phyloP scores from a whole-genome alignment of 2,329 filamentous ascomycete genomes.

The Aurifilum marmelostoma region DNA sequence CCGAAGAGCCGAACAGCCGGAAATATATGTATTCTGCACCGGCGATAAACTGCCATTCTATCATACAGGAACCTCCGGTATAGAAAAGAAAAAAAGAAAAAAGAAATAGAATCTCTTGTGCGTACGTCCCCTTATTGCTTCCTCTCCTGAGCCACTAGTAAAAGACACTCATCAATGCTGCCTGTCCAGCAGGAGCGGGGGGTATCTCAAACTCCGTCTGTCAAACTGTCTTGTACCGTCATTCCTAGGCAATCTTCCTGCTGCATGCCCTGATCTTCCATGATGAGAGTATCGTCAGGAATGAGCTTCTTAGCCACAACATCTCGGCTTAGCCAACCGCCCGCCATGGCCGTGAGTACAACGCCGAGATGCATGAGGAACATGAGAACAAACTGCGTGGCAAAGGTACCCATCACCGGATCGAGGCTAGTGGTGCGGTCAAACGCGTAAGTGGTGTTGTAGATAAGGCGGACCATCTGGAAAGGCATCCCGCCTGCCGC shows the following conservation, averaged over 20 bases:
- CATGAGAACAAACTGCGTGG: constrained; percentile 31
- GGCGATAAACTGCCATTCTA: background rate
- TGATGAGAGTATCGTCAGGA: background rate
- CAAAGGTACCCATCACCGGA: constrained; percentile 33
- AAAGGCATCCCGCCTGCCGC: constrained; percentile 31
- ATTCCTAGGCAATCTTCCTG: background rate
- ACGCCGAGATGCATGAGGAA: constrained; percentile 32
- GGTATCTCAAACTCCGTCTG: background rate
- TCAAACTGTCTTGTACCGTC: background rate
- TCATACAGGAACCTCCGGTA: background rate
- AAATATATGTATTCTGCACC: background rate
- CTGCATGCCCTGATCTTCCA: background rate
- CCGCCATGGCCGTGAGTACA: constrained; percentile 21
- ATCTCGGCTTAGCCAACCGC: constrained; percentile 28
- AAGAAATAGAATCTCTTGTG: no score
- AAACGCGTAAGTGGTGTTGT: constrained; percentile 35
- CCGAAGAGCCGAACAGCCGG: background rate
- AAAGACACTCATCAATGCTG: background rate
- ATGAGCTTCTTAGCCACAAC: constrained; percentile 23
- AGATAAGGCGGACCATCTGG: constrained; percentile 32
- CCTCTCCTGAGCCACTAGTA: background rate
- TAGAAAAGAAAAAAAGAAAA: background rate
- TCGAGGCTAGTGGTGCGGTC: constrained; percentile 30
- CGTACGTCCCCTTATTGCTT: background rate
- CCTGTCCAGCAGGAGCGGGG: background rate